Percentiles rank a stretch among this genome's conserved stretches.
Evolutionary conservation across 1,284 basidiomycete species (phyloP).

Genomic region (Fistulinella cinereoalba): DNA sequence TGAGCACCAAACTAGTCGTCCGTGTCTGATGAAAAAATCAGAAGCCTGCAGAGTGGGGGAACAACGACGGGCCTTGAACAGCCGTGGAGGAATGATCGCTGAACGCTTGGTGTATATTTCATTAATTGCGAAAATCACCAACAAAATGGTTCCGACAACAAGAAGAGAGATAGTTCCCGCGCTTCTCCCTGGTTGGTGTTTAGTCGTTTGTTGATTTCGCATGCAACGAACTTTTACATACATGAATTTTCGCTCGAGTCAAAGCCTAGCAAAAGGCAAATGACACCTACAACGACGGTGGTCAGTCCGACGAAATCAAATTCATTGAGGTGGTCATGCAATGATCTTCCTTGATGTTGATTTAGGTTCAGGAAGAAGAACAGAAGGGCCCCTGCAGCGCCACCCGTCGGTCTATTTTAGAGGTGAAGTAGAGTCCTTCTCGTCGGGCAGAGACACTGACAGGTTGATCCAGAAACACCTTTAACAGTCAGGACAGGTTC

Average conservation of each 20-base stretch:
- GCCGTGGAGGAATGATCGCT: conserved; percentile 50
- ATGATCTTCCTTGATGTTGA: conserved; percentile 32
- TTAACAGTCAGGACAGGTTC: conserved; percentile 3
- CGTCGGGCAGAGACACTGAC: conserved; percentile 13
- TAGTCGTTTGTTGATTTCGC: background rate
- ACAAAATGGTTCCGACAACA: conserved; percentile 41
- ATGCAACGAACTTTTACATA: conserved; percentile 2
- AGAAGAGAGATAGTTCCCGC: conserved; percentile 49
- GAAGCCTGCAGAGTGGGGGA: background rate
- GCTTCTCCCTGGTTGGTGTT: conserved; percentile 24
- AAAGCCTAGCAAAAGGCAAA: conserved; percentile 46
- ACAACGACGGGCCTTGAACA: conserved; percentile 36
- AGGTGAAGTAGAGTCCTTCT: background rate
- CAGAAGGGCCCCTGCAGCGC: conserved; percentile 37
- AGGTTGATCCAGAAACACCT: conserved; percentile 41
- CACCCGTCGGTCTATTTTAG: conserved; percentile 39
- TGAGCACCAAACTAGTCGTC: conserved; percentile 42
- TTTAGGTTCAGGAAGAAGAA: conserved; percentile 36
- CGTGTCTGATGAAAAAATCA: conserved; percentile 32
- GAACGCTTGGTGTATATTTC: conserved; percentile 48
- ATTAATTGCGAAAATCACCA: conserved; percentile 42
- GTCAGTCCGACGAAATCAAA: conserved; percentile 51
- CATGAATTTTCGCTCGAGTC: conserved; percentile 30
- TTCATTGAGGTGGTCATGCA: conserved; percentile 34
- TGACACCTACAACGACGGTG: conserved; percentile 45